phyloP scores from a whole-genome alignment of 805 yeast genomes.

The Cyberlindnera japonica region DNA sequence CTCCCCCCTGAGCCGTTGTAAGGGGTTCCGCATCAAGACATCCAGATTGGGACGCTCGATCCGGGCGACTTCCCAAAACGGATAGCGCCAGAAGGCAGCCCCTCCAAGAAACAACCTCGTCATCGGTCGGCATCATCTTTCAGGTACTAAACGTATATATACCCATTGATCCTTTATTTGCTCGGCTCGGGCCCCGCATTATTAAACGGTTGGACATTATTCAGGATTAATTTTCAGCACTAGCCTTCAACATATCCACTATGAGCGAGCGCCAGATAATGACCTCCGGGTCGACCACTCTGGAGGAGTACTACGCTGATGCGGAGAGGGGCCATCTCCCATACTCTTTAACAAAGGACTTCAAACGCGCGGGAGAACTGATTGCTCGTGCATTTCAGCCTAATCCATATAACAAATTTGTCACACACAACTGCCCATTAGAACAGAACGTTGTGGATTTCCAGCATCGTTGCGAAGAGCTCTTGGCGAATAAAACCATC shows the following conservation, averaged over 20 bases:
- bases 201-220: not conserved
- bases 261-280: conserved; percentile 1
- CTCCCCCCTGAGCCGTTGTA: not conserved
- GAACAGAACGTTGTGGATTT: conserved; percentile 18
- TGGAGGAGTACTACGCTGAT: conserved; percentile 3
- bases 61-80: conserved; percentile 4
- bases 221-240: too few relatives aligned
- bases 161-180: not conserved
- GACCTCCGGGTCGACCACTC: not conserved
- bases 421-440: conserved; percentile 11
- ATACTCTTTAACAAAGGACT: conserved; percentile 13
- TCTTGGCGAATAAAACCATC: conserved; percentile 12
- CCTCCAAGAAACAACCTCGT: not conserved
- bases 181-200: not conserved
- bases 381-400: conserved; percentile 23
- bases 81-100: conserved; percentile 5
- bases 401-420: conserved; percentile 17
- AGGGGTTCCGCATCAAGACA: not conserved
- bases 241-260: too few relatives aligned
- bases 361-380: conserved; percentile 12
- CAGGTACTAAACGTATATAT: not conserved
- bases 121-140: too few relatives aligned
- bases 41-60: not conserved
- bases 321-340: conserved; percentile 1
- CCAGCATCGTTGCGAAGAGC: conserved; percentile 15